Conservation (phyloP, 495 filamentous ascomycete species). For the Neurospora pannonica region DNA sequence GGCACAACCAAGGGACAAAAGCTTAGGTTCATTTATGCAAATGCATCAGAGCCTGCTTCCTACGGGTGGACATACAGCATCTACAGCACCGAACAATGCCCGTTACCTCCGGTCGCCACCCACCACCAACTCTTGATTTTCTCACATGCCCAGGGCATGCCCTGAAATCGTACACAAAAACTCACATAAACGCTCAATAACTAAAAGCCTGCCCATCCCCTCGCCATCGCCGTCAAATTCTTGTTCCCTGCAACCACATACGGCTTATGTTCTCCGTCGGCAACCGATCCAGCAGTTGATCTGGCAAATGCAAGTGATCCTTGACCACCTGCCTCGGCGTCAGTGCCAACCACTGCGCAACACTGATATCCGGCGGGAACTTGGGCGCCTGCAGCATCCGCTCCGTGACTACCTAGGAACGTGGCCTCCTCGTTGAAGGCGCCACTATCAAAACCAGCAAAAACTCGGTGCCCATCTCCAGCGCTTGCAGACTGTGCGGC, state of each 20-base stretch:
- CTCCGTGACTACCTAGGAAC: constrained; percentile 57
- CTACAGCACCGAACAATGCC: too few species aligned
- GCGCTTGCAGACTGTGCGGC: constrained; percentile 59
- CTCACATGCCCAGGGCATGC: background rate
- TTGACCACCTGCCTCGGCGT: constrained; percentile 55
- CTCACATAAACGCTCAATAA: constrained; percentile 4
- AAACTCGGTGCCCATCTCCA: constrained; percentile 57
- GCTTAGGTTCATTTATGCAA: background rate
- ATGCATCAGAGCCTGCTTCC: too few species aligned
- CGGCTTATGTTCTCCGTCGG: constrained; percentile 56
- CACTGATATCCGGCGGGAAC: constrained; percentile 52
- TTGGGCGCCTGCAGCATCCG: constrained; percentile 55
- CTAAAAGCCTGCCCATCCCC: constrained; percentile 20
- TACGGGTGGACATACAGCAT: too few species aligned
- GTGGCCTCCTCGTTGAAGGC: constrained; percentile 61
- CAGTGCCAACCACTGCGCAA: constrained; percentile 56
- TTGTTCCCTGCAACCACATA: constrained; percentile 43
- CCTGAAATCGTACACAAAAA: background rate
- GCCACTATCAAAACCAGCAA: constrained; percentile 63
- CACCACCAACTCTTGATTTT: background rate
- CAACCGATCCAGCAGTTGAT: constrained; percentile 41
- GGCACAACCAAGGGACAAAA: background rate
- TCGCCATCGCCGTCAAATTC: constrained; percentile 30
- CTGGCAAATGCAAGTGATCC: constrained; percentile 51
- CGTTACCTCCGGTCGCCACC: background rate